Base-by-base conservation (phyloP, 257 asterid species). In the Euphrasia confusa region DNA sequence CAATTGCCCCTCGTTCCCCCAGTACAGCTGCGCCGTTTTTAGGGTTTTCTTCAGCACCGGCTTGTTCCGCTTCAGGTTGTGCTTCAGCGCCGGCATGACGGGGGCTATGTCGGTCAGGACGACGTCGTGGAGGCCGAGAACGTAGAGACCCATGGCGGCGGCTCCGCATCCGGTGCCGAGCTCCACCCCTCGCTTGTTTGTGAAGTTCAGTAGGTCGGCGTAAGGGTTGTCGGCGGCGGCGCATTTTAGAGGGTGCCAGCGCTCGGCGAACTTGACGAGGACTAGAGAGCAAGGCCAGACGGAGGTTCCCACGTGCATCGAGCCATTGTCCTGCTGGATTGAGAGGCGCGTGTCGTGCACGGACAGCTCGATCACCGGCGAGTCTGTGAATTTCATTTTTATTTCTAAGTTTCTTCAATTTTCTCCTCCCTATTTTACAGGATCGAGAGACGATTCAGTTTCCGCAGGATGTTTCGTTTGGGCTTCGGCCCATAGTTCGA, bases 261-360 rank as follows among this genome's bases (percentile, higher is more conserved):
- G 97, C 77, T 92, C 99, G 76, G 78, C 80, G 81, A 92, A 92
- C 75, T 92, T 92, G 80, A 79, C 91, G 74, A 89, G 89, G 59
- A 92, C 88, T 3, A 92, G 63, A 14, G 97, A 92, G 68, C 96
- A 86, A 2, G 97, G 96, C 99, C 99, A 92, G 58, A 89, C 97
- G 74, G 95, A 82, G 78, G 99, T 92, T 69, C 99, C 96, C 65
- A 89, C 99, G 70, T 92, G 97, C 95, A 92, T 88, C 58, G 99
- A 74, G 71, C 83, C 88, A 70, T 92, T 92, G 83, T 92, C 95
- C 82, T 89, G 99, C 63, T 89, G 95, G 78, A 92, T 54, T 1
- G 89, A 83, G 73, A 92, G 85, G 69, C 57, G 84, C 54, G 75
- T 73, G 74, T 76, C 65, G 50, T 52, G 77, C 67, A 92, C 85